Conservation (phyloP, 1,284 basidiomycete genomes). For the Cryptococcus sp. region DNA sequence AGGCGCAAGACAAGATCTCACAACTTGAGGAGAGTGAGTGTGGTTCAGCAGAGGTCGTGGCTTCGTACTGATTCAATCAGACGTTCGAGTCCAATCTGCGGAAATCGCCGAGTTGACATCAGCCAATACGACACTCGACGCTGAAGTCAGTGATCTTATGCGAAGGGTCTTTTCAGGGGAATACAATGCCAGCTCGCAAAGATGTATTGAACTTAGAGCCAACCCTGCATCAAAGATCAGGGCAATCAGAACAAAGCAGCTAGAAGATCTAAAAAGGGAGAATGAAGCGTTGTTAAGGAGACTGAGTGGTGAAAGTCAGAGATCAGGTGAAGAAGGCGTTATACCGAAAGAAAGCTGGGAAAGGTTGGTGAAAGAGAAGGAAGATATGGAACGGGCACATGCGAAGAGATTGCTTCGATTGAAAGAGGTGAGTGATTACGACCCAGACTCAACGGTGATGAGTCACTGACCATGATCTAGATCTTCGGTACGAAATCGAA, state of each 20-base stretch:
- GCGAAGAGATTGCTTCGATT: slow-evolving; percentile 51
- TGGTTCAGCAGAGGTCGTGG: neutral
- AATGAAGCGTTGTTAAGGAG: slow-evolving; percentile 49
- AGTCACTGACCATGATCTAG: slow-evolving; percentile 14
- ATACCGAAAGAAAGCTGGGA: slow-evolving; percentile 51
- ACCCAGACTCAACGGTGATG: too few species aligned
- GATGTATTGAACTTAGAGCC: slow-evolving; percentile 49
- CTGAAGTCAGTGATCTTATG: slow-evolving; percentile 50
- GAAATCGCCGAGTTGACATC: slow-evolving; percentile 30
- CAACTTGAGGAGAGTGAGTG: slow-evolving; percentile 25
- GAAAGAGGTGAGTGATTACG: slow-evolving; percentile 46
- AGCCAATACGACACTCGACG: slow-evolving; percentile 48
- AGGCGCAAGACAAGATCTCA: slow-evolving; percentile 16
- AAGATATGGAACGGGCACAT: slow-evolving; percentile 48
- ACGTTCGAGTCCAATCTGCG: too few species aligned
- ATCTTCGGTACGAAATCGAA: slow-evolving; percentile 52
- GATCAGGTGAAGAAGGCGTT: slow-evolving; percentile 15
- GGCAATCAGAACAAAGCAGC: slow-evolving; percentile 48
- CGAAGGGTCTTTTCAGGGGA: slow-evolving; percentile 51
- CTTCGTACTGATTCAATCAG: too few species aligned
- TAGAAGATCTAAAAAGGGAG: slow-evolving; percentile 51
- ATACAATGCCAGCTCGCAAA: slow-evolving; percentile 49
- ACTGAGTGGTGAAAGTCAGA: slow-evolving; percentile 1
- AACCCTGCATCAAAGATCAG: slow-evolving; percentile 52
- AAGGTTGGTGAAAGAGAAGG: slow-evolving; percentile 46